A percentile compares a stretch with the other conserved stretches of the same genome.
phyloP scores from a whole-genome alignment of 805 yeast species.

The Allodekkera sacchari region DNA sequence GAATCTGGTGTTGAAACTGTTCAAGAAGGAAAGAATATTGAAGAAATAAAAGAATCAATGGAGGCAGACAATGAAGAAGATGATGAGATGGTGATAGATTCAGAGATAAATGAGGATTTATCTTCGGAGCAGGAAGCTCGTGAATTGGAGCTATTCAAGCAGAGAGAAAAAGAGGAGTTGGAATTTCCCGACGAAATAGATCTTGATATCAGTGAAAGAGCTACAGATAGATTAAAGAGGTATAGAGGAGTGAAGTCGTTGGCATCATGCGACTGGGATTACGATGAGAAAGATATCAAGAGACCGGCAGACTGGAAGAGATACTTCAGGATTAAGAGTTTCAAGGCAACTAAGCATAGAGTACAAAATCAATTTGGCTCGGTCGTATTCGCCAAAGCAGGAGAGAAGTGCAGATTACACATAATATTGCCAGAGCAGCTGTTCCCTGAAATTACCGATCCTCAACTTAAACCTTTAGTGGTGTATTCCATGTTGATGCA shows the following conservation, averaged over 20 bases:
- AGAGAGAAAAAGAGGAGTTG: conserved; percentile 67
- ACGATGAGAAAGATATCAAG: conserved; percentile 69
- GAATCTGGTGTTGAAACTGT: conserved; percentile 22
- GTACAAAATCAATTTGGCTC: conserved; percentile 49
- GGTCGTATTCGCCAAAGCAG: conserved; percentile 46
- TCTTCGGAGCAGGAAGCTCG: conserved; percentile 76
- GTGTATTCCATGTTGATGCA: conserved; percentile 71
- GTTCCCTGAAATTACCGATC: conserved; percentile 35
- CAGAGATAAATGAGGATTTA: conserved; percentile 63
- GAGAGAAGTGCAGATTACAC: conserved; percentile 53
- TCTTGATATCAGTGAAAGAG: conserved; percentile 66
- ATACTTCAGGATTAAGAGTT: conserved; percentile 66
- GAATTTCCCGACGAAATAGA: conserved; percentile 97
- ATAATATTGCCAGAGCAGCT: conserved; percentile 48
- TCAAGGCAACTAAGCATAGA: conserved; percentile 65
- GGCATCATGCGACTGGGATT: conserved; percentile 78
- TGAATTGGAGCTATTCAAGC: conserved; percentile 63
- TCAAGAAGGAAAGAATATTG: conserved; percentile 27
- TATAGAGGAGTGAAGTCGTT: conserved; percentile 86
- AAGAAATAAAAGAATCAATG: neutral
- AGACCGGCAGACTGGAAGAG: conserved; percentile 71
- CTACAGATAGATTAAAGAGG: conserved; percentile 61
- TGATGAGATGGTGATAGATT: conserved; percentile 35
- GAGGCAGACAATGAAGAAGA: conserved; percentile 13
- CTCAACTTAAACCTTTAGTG: conserved; percentile 42